Evolutionary conservation across 2,329 filamentous ascomycete genomes (phyloP), one percentile per base, ranked within the genome.

Genomic region (Chalaropsis thielavioides): DNA sequence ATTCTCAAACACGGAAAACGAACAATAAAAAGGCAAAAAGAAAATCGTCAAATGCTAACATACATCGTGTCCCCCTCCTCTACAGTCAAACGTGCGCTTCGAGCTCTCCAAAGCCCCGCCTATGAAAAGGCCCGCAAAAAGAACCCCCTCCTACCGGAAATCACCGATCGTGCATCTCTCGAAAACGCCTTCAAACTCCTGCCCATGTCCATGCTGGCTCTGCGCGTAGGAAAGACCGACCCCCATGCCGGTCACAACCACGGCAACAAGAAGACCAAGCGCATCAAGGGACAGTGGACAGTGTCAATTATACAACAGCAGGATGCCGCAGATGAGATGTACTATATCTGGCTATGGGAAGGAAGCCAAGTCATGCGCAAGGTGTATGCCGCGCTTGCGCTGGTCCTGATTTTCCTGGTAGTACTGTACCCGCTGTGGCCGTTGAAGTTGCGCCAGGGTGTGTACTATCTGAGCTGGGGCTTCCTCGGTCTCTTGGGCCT

Each of bases 391-490:
- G 86, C 80, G 7, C 87, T 92, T 64, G 92, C 92, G 2, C 81
- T 99, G 58, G 78, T 89, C 11, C 77, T 87, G 68, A 92, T 99
- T 71, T 92, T 99, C 72, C 84, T 89, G 15, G 79, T 96, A 27
- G 92, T 99, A 67, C 84, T 96, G 72, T 99, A 99, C 79, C 94
- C 94, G 10, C 83, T 99, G 66, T 99, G 94, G 94, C 94, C 94
- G 0, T 82, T 96, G 68, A 85, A 90, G 74, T 79, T 99, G 76
- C 84, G 94, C 71, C 86, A 94, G 71, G 94, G 92, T 63, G 94
- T 97, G 61, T 99, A 95, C 89, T 97, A 99, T 75, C 80, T 97
- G 51, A 94, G 89, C 75, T 96, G 96, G 85, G 92, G 87, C 67
- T 88, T 95, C 82, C 81, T 99, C 69, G 88, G 90, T 54, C 79